Conservation (phyloP, 2,329 filamentous ascomycete species). For the Ceratocystis smalleyi region DNA sequence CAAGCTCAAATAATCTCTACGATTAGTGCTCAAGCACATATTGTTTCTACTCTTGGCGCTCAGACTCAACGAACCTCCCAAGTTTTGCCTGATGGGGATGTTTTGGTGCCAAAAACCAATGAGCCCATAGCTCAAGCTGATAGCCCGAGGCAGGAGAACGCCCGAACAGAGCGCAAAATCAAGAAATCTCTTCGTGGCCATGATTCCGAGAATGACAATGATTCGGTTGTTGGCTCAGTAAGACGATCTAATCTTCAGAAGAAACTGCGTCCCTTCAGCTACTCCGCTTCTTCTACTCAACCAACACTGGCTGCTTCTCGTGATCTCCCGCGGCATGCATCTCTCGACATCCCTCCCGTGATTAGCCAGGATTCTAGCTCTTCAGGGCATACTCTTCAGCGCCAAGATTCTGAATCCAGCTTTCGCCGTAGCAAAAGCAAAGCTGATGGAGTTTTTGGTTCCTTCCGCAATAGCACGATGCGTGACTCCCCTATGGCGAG, state of each 20-base stretch:
- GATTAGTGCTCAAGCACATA: constrained; percentile 7
- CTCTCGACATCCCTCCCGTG: background rate
- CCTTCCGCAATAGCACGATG: constrained; percentile 16
- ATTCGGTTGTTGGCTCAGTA: background rate
- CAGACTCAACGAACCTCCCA: background rate
- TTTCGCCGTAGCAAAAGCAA: constrained; percentile 8
- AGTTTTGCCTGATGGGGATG: background rate
- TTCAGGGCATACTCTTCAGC: constrained; percentile 6
- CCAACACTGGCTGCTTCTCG: background rate
- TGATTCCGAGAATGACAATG: constrained; percentile 3
- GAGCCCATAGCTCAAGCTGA: background rate
- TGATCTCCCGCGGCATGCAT: background rate
- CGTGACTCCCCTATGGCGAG: constrained; percentile 42
- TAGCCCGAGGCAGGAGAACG: background rate
- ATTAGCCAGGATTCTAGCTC: background rate
- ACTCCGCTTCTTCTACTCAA: constrained; percentile 5
- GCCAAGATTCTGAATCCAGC: constrained; percentile 16
- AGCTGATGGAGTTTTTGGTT: background rate
- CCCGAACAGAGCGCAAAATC: background rate
- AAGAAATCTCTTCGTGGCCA: background rate
- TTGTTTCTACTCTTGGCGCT: constrained; percentile 1
- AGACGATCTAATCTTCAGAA: constrained; percentile 9
- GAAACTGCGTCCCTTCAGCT: constrained; percentile 11
- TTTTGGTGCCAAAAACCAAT: background rate
- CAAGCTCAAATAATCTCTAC: constrained; percentile 8